A percentile compares a stretch with the other conserved stretches of the same genome.
phyloP scores from a whole-genome alignment of 75 land plant species.

The Pinus tabuliformis region DNA sequence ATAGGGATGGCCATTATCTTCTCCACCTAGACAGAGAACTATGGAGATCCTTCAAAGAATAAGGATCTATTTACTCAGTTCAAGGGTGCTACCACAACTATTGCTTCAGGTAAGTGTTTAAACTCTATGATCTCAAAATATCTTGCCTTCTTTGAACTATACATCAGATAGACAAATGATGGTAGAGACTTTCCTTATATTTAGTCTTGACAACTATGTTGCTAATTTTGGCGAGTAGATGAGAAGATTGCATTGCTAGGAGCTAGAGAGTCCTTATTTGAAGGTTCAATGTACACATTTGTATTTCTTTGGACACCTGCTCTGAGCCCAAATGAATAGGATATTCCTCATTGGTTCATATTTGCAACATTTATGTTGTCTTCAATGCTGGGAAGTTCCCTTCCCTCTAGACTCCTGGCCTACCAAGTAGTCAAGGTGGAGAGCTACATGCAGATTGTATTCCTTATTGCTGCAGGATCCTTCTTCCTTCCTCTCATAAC shows the following conservation, averaged over 20 bases:
- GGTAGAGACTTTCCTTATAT: neutral
- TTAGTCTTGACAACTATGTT: neutral
- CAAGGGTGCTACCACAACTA: constrained; percentile 81
- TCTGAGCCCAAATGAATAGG: constrained; percentile 86
- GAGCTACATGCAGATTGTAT: constrained; percentile 92
- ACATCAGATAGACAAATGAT: neutral
- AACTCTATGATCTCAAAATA: neutral
- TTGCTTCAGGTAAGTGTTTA: constrained; percentile 77
- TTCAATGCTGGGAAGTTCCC: constrained; percentile 95
- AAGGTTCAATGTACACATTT: constrained; percentile 77
- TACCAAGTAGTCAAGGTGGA: constrained; percentile 60
- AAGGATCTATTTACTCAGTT: constrained; percentile 88
- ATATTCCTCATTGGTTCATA: constrained; percentile 96
- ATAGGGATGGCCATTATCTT: constrained; percentile 89
- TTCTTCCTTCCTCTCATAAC: constrained; percentile 78
- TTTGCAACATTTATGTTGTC: constrained; percentile 98
- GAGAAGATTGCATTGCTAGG: constrained; percentile 98
- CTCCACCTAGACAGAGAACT: constrained; percentile 88
- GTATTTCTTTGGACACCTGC: constrained; percentile 78
- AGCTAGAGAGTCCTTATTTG: constrained; percentile 94
- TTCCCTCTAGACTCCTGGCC: constrained; percentile 85
- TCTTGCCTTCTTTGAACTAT: neutral
- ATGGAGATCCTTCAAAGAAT: constrained; percentile 89
- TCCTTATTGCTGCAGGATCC: constrained; percentile 59
- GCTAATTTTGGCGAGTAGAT: constrained; percentile 45